Conservation (phyloP, 169 alveolate genomes). For the Plasmodium coatneyi region DNA sequence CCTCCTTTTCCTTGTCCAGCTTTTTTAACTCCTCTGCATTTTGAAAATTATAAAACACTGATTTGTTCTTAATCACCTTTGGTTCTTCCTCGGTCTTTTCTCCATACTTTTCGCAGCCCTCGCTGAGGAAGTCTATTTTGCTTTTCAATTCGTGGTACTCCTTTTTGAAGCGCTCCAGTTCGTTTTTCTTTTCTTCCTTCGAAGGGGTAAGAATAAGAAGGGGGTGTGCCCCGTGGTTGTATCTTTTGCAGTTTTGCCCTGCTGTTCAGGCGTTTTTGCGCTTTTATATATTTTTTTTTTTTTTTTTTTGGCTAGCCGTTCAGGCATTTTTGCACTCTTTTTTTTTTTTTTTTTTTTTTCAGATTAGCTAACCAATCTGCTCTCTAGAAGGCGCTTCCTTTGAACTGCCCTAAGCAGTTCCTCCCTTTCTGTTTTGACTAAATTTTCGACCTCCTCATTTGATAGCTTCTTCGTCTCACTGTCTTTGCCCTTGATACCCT, state of each 20-base stretch:
- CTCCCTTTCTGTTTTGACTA: constrained; percentile 40
- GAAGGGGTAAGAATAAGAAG: not conserved
- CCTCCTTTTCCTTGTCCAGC: constrained; percentile 49
- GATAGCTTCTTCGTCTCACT: constrained; percentile 28
- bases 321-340: not conserved
- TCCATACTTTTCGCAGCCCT: constrained; percentile 51
- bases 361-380: constrained; percentile 14
- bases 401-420: constrained; percentile 47
- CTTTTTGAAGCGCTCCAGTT: constrained; percentile 34
- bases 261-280: not conserved
- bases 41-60: constrained; percentile 68
- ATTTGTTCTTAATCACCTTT: constrained; percentile 16
- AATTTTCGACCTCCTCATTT: constrained; percentile 40
- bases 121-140: constrained; percentile 22
- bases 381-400: constrained; percentile 35
- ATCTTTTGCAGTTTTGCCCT: not conserved
- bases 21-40: constrained; percentile 49
- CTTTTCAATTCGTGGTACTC: constrained; percentile 57
- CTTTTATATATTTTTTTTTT: not conserved
- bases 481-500: not conserved
- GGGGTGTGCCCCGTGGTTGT: not conserved
- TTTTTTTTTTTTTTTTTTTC: constrained; percentile 3
- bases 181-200: constrained; percentile 46
- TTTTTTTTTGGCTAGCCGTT: not conserved
- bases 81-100: constrained; percentile 35